Evolutionary conservation across 2,329 filamentous ascomycete genomes (phyloP), one percentile per base, ranked within the genome.

Genomic region (Penicillium janthinellum): DNA sequence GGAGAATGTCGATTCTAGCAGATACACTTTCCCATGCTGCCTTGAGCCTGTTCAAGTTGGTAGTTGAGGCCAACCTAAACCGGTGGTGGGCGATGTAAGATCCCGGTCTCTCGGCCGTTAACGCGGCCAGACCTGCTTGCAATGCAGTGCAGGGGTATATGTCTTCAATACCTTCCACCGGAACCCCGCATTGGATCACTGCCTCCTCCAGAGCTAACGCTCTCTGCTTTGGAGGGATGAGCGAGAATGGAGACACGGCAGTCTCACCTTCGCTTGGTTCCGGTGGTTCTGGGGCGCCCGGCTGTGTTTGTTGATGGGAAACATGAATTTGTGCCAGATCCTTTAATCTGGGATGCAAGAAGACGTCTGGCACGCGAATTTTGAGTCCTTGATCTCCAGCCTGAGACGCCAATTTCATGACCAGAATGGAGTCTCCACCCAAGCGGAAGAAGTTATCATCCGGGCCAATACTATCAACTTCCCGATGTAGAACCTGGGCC

Each of bases 391-490:
- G 35, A 37, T 37, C 35, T 37, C 35, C 35, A 5, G 74, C 71
- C 42, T 66, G 68, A 34, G 80, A 74, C 1, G 81, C 78, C 1
- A 83, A 68, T 47, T 73, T 77, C 60, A 62, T 62, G 11, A 53
- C 53, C 10, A 25, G 5, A 34, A 62, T 51, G 20, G 53, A 57
- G 17, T 60, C 60, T 14, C 60, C 60, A 4, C 60, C 60, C 7
- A 60, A 31, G 2, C 17, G 35, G 37, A 57, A 54, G 35, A 62
- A 62, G 28, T 14, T 49, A 34, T 35, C 42, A 17, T 41, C 39
- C 14, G 31, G 20, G 35, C 50, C 20, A 14, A 35, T 42, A 20
- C 34, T 11, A n/a, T 20, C 45, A n/a, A 42, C 22, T 12, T 49
- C 34, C 14, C 34, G 17, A 5, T 41, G 37, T 35, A 50, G 52